A percentile compares a stretch with the other conserved stretches of the same genome.
Evolutionary conservation across 441 rosid genomes (phyloP).

Genomic region (Corymbia citriodora): DNA sequence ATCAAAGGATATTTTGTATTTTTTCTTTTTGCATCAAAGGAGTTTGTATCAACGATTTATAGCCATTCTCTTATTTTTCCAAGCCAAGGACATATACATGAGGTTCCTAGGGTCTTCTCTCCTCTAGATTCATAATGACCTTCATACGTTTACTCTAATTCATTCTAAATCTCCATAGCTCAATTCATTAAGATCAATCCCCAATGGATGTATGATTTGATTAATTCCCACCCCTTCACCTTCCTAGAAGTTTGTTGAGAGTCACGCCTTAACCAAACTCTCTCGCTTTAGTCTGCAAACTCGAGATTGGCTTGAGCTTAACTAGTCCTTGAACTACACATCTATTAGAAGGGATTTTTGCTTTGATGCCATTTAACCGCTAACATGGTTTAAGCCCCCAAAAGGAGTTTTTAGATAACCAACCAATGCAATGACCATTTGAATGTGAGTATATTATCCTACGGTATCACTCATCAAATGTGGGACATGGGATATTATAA

Average conservation of each 20-base stretch:
- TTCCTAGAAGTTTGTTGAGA: neutral
- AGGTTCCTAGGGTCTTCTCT: neutral
- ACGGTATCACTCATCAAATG: neutral
- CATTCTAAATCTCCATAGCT: neutral
- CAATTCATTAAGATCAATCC: neutral
- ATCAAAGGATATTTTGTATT: neutral
- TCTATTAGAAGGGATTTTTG: neutral
- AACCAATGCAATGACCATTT: neutral
- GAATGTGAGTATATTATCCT: neutral
- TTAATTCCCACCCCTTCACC: neutral
- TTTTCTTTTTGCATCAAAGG: neutral
- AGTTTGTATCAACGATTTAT: neutral
- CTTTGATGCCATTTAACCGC: neutral
- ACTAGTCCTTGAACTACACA: neutral
- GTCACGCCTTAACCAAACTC: neutral
- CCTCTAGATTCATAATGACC: neutral
- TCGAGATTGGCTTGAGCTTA: neutral
- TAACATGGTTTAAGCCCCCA: neutral
- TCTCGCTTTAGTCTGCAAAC: neutral
- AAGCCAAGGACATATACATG: neutral
- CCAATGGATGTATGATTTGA: neutral
- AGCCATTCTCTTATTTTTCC: neutral
- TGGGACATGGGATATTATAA: neutral
- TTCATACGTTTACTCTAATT: neutral
- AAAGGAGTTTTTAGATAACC: neutral